Base-by-base conservation (phyloP, 192 early-diverging fungal genomes). In the Coemansia guatemalensis region DNA sequence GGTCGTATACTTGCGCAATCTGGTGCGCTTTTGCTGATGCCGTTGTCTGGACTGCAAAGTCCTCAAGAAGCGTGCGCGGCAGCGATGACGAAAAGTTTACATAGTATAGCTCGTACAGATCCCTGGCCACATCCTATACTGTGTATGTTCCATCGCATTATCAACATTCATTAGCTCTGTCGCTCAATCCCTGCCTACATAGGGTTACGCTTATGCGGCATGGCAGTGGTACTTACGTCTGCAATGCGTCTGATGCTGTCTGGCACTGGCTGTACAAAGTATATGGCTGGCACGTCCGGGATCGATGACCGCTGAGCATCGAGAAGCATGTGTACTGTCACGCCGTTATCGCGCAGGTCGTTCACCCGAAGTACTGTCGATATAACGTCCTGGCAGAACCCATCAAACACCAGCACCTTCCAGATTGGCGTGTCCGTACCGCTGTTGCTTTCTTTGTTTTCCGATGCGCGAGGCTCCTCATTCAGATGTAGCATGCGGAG, bases 381-480 rank as follows among this genome's bases (percentile, higher is more conserved):
- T 54, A 99, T 96, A 55, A 98, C 85, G 75, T 96, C 93, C 56
- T 93, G 92, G 30, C 93, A 92, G 65, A 91, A 89, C 64, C 87
- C 78, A 78, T 99, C 97, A 80, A 98, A 95, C 29, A 99, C 84
- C 41, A 99, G 75, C 5, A 98, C 95, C 64, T 98, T 99, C 97
- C 97, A 99, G 56, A 96, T 90, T 1, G 91, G 85, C 50, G 60
- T 50, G 8, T 48, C 61, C 2, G 49, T 49, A 18, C 65, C 62
- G 44, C 75, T 60, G 17, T 69, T 50, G 52, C 60, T 68, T 18
- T 64, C 61, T 39, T 63, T 62, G 14, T 55, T 29, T 52, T 83
- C 71, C 6, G 76, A 70, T n/a, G 70, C 69, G 14, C 75, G 51
- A 23, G 71, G 56, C 33, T 83, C 70, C 49, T 85, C 73, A 82